Evolutionary conservation across 345 rosid genomes (phyloP), one percentile per base, ranked within the genome.

Genomic region (Hevea brasiliensis): DNA sequence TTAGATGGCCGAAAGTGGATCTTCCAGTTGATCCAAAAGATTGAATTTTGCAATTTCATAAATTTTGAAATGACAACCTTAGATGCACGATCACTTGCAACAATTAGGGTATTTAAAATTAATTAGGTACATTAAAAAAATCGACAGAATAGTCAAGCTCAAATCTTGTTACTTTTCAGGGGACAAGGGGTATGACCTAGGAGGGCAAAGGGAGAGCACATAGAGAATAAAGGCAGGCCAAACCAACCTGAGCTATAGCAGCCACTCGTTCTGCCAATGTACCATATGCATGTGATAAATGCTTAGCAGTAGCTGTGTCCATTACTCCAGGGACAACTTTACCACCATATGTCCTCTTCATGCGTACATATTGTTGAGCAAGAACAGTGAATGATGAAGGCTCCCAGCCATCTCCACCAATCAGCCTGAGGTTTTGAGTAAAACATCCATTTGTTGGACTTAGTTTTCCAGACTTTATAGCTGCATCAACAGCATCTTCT

Each of bases 211-310:
- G 23, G 11, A 11, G n/a, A 12, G 9, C 51, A 23, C 7, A 29
- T 9, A 23, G 42, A 26, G 26, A 41, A 71, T 7, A 17, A 58
- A 21, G 63, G 18, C 29, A 58, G 13, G 57, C 42, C 65, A 68
- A 74, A 81, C 83, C 50, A 77, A 90, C 98, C 97, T 95, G 97
- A 77, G 99, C 98, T 75, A 95, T 90, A 71, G 76, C 80, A 68
- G 99, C 99, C 7, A 95, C 97, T 63, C 84, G 85, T 73, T 85
- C 96, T 48, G 97, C 98, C 78, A 84, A 65, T 59, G 86, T 89
- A 72, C 98, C 99, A 84, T 95, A 95, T 35, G 98, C 92, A 84
- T 82, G 96, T 59, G 98, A 94, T 79, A 94, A 83, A 82, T 94
- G 98, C 87, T 89, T 94, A 2, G 98, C 96, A 40, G 81, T 82